Conservation (phyloP, 2,329 filamentous ascomycete genomes). For the Colletotrichum ledebouriae region DNA sequence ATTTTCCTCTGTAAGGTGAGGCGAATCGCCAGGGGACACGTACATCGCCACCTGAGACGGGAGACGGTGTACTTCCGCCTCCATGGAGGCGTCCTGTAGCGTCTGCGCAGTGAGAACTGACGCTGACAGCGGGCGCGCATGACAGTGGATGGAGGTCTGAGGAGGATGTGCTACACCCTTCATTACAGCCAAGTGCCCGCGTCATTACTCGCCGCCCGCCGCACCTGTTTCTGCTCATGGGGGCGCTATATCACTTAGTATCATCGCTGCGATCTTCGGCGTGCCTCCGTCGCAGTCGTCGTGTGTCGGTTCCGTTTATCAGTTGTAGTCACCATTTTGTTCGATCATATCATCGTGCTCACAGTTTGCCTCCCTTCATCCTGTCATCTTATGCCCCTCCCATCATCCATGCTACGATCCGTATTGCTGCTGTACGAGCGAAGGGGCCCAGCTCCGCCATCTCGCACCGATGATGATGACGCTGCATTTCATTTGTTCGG, state of each 20-base stretch:
- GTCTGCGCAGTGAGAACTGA: not conserved
- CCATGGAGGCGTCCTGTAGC: not conserved
- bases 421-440: not conserved
- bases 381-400: not conserved
- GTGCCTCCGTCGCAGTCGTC: slow-evolving; percentile 17
- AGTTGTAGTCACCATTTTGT: not conserved
- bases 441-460: slow-evolving; percentile 3
- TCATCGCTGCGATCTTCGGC: slow-evolving; percentile 32
- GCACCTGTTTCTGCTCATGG: slow-evolving; percentile 8
- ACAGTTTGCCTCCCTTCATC: not conserved
- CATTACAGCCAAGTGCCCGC: slow-evolving; percentile 8
- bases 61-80: slow-evolving; percentile 9
- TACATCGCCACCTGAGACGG: slow-evolving; percentile 4
- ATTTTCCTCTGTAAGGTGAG: not conserved
- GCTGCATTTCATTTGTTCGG: not conserved
- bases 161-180: not conserved
- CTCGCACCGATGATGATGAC: not conserved
- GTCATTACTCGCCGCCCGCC: slow-evolving; percentile 38
- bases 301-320: not conserved
- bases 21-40: not conserved
- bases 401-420: not conserved
- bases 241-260: slow-evolving; percentile 13
- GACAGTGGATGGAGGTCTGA: slow-evolving; percentile 7
- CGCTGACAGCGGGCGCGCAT: slow-evolving; percentile 5
- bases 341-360: not conserved